These are phyloP conservation scores for Colletotrichum musae DNA, from an alignment of 2,329 filamentous ascomycete genomes.

Conservation along the genomic window DNA sequence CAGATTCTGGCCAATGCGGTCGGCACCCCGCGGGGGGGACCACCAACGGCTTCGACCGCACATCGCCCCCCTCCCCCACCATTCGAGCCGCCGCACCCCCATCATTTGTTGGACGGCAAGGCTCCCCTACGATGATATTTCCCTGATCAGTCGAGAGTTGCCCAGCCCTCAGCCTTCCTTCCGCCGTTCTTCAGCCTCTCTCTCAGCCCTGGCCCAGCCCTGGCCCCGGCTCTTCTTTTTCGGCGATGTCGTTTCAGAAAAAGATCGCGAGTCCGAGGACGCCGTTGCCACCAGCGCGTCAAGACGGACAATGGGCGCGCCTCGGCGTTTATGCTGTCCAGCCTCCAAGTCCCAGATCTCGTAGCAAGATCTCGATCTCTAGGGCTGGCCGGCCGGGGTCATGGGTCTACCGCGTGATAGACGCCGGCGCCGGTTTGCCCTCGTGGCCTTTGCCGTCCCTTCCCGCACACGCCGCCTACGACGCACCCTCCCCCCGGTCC, in stretches of 20 bases:
- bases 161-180: no score
- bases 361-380: background rate
- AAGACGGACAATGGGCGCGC: background rate
- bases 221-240: background rate
- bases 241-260: constrained; percentile 6
- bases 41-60: background rate
- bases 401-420: background rate
- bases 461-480: background rate
- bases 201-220: background rate
- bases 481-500: background rate
- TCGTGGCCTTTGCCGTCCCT: background rate
- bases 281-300: no score
- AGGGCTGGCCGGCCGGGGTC: background rate
- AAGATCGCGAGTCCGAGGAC: constrained; percentile 5
- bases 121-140: constrained; percentile 10
- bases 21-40: constrained; percentile 8
- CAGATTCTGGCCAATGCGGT: background rate
- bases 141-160: no score
- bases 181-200: no score
- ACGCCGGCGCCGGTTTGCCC: background rate
- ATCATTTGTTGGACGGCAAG: background rate
- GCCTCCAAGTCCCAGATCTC: no score
- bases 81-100: no score
- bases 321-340: background rate
- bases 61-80: no score